A percentile compares a stretch with the other conserved stretches of the same genome.
phyloP scores from a whole-genome alignment of 2,329 filamentous ascomycete species.

The Trichocomaceae sp. region DNA sequence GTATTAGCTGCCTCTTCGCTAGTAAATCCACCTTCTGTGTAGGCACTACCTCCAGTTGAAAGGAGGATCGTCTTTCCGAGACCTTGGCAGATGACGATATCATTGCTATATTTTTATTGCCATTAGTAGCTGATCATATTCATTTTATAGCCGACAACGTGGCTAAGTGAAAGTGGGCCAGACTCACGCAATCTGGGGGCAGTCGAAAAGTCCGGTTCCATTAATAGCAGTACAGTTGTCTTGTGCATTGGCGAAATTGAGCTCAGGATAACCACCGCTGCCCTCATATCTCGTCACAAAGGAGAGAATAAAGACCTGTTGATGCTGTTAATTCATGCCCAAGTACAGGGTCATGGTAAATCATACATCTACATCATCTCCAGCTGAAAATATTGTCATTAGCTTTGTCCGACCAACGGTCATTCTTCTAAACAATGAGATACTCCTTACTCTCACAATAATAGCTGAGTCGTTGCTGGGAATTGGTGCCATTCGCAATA shows the following conservation, averaged over 20 bases:
- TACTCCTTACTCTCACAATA: constrained; percentile 45
- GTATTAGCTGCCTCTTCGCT: constrained; percentile 45
- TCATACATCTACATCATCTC: constrained; percentile 3
- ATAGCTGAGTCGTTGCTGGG: constrained; percentile 50
- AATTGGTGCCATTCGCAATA: constrained; percentile 40
- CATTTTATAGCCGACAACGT: neutral
- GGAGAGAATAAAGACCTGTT: constrained; percentile 57
- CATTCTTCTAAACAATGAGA: constrained; percentile 22
- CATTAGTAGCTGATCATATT: neutral
- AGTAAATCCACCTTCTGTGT: constrained; percentile 62
- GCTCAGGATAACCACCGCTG: constrained; percentile 42
- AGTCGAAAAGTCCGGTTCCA: constrained; percentile 52
- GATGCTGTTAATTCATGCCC: constrained; percentile 17
- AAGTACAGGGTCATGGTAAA: neutral
- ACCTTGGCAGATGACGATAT: constrained; percentile 55
- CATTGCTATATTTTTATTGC: constrained; percentile 24
- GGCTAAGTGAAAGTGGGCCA: neutral
- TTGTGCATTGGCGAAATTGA: constrained; percentile 60
- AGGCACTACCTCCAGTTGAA: constrained; percentile 64
- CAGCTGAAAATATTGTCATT: constrained; percentile 49
- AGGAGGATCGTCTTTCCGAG: constrained; percentile 64
- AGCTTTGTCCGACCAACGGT: neutral
- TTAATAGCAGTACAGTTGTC: constrained; percentile 54
- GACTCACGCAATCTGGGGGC: constrained; percentile 58
- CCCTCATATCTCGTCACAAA: constrained; percentile 55